Evolutionary conservation across 768 basidiomycete species (phyloP), one percentile per base, ranked within the genome.

Genomic region (Omphalotus guepiniiformis): DNA sequence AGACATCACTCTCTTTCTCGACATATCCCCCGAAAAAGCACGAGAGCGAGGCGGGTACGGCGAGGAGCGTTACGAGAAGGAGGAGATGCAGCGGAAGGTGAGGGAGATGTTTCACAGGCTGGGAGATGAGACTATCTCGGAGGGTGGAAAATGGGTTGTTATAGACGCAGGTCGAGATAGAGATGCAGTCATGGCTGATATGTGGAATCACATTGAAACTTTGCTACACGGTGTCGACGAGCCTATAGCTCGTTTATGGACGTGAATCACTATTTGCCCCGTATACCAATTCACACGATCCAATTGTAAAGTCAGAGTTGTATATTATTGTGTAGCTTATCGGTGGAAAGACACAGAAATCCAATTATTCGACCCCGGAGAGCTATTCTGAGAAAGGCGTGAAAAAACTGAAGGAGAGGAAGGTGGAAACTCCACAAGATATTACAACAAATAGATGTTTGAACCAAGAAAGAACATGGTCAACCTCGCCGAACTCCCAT

Each of bases 1-100:
- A 0, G 96, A 98, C 62, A 63, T 95, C 30, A 84, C 85, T 0
- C 57, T 97, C 36, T 96, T 95, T 71, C 81, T 99, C 50, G 82
- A 93, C 55, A 75, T 98, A 51, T 67, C 81, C 0, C 84, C 90
- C 0, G 82, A 82, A 32, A 66, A 73, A 11, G 89, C 92, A 0
- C 72, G 73, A 32, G 58, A 63, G 36, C 78, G 95, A 12, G 87
- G 84, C 1, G 89, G 88, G 0, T 96, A 87, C 55, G 93, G 93
- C 3, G 77, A 79, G 44, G 93, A 95, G 66, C 74, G 92, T 32
- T 95, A 94, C 54, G 93, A 96, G 70, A 83, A 76, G 56, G 76
- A 79, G 51, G 85, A 85, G 48, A 72, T 91, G 67, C 91, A 93
- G 62, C 63, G 60, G 35, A 69, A 73, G 34, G 91, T 92, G 22